phyloP scores from a whole-genome alignment of 1,284 basidiomycete genomes.

The Coriolopsis trogii region DNA sequence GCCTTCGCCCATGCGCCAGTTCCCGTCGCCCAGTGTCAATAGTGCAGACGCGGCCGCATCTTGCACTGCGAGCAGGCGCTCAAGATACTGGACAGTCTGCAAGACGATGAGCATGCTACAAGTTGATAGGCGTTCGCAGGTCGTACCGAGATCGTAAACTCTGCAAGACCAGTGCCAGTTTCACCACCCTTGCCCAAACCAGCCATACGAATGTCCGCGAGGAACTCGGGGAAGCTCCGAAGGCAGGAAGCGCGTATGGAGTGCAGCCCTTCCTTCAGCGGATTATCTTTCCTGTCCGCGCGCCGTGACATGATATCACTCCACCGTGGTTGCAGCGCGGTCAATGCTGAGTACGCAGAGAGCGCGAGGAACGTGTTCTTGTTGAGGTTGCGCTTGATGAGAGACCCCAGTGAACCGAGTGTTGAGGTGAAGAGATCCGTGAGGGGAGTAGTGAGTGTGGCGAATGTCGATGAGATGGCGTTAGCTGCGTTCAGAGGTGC shows the following conservation, averaged over 20 bases:
- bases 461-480: slow-evolving; percentile 57
- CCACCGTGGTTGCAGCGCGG: slow-evolving; percentile 60
- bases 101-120: background rate
- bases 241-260: slow-evolving; percentile 67
- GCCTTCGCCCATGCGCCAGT: slow-evolving; percentile 88
- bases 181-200: slow-evolving; percentile 51
- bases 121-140: background rate
- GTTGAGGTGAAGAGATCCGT: slow-evolving; percentile 63
- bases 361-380: slow-evolving; percentile 84
- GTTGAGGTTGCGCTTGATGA: slow-evolving; percentile 82
- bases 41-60: slow-evolving; percentile 66
- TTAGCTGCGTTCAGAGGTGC: slow-evolving; percentile 55
- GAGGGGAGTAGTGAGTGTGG: slow-evolving; percentile 63
- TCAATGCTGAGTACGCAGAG: slow-evolving; percentile 61
- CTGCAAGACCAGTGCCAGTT: slow-evolving; percentile 61
- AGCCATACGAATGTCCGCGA: slow-evolving; percentile 73
- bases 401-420: slow-evolving; percentile 60
- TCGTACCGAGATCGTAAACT: slow-evolving; percentile 63
- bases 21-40: slow-evolving; percentile 74
- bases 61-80: slow-evolving; percentile 67
- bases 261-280: slow-evolving; percentile 68
- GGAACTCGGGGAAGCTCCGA: slow-evolving; percentile 78
- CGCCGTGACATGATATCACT: slow-evolving; percentile 61
- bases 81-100: slow-evolving; percentile 70
- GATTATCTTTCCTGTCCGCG: slow-evolving; percentile 56